phyloP scores from a whole-genome alignment of 108 stramenopile genomes.

The Mediolabrus comicus region DNA sequence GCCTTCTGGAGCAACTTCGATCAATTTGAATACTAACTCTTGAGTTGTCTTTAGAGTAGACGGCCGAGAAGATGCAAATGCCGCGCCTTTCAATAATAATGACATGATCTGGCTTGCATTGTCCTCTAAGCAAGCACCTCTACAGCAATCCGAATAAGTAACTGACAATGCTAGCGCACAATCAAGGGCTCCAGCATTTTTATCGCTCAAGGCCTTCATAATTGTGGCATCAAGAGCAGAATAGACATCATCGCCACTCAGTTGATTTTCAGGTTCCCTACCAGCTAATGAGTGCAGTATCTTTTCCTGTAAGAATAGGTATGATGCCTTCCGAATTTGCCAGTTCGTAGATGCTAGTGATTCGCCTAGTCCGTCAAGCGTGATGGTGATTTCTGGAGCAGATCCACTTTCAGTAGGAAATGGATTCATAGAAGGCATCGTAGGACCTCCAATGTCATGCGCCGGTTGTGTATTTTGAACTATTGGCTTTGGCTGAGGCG shows the following conservation, averaged over 20 bases:
- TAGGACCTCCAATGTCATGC: neutral
- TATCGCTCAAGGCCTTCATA: conserved; percentile 56
- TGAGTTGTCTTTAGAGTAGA: conserved; percentile 50
- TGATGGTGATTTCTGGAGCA: conserved; percentile 49
- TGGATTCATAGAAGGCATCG: conserved; percentile 1
- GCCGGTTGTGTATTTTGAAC: neutral
- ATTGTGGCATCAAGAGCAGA: conserved; percentile 50
- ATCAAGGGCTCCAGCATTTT: conserved; percentile 80
- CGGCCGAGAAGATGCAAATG: conserved; percentile 73
- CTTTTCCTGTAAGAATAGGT: conserved; percentile 47
- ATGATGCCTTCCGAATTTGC: conserved; percentile 73
- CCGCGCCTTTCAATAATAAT: conserved; percentile 63
- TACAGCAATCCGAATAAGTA: conserved; percentile 60
- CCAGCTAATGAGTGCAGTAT: conserved; percentile 19
- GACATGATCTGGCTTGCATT: conserved; percentile 47
- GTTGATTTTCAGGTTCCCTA: conserved; percentile 24
- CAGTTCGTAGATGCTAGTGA: conserved; percentile 60
- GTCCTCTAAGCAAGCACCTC: conserved; percentile 47
- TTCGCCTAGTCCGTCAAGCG: conserved; percentile 49
- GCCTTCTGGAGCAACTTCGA: conserved; percentile 67
- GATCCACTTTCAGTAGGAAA: conserved; percentile 10
- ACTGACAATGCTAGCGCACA: conserved; percentile 60
- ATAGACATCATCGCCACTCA: conserved; percentile 37
- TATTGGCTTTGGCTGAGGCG: neutral
- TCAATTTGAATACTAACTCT: conserved; percentile 66